Base-by-base conservation (phyloP, 2,329 filamentous ascomycete species). In the Myriosclerotinia scirpicola region DNA sequence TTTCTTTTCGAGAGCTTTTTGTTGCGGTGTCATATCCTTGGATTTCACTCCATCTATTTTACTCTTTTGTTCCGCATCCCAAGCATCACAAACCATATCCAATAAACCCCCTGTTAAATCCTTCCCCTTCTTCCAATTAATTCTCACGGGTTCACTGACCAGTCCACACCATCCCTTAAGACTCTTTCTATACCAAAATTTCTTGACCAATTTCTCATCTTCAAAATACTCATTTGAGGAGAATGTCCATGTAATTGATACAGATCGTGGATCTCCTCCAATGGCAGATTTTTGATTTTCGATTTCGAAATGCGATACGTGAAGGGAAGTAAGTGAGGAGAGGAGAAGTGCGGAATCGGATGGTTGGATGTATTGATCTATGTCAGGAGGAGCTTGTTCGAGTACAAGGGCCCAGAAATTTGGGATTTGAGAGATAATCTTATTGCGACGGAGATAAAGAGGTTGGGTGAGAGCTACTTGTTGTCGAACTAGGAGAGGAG, bases 361-460 rank as follows among this genome's bases (percentile, higher is more conserved):
- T 54, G 92, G 90, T 77, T 92, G 89, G 76, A 98, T 90, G 83
- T 89, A 93, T 79, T 92, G 89, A 80, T 97, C 93, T 73, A 99
- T 85, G 70, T 97, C 92, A 56, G 85, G 84, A 2, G 93, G 93
- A 3, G 91, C 88, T 80, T 93, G 90, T 81, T 96, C 91, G 77
- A 98, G 85, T 67, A 97, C 93, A 67, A 96, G 86, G n/a, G 91
- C 84, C 95, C 95, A 98, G 86, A 98, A 99, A 81, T 91, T 87
- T 73, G 87, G 86, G 76, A 97, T 93, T 75, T 88, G 83, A 70
- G 85, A 79, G 71, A 95, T 82, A 70, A 92, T 79, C 73, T 86
- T 84, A 71, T 86, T 83, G 76, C 94, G 92, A 80, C 90, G 91
- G 74, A 85, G 83, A 82, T 92, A 97, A 69, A 96, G 85, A 54